phyloP scores from a whole-genome alignment of 805 yeast species.

The Candida vaughaniae region DNA sequence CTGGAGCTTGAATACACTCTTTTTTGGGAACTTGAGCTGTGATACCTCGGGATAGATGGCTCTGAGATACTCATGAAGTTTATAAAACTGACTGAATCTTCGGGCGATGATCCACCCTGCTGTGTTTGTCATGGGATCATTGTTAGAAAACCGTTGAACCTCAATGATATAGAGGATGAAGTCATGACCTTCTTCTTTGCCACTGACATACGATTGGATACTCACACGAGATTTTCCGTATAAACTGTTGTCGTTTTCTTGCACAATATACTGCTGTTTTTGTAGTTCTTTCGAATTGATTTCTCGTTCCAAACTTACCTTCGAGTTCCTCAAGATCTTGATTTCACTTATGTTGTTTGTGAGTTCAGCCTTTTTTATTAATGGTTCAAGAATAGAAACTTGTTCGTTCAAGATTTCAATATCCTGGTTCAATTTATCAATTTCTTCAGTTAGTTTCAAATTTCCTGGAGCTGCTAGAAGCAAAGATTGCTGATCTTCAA shows the following conservation, averaged over 20 bases:
- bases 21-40: constrained; percentile 54
- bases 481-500: constrained; percentile 12
- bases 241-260: constrained; percentile 76
- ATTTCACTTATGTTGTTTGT: constrained; percentile 74
- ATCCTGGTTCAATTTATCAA: constrained; percentile 54
- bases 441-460: constrained; percentile 63
- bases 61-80: constrained; percentile 64
- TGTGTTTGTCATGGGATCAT: constrained; percentile 43
- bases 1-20: constrained; percentile 69
- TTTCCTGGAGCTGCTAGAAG: constrained; percentile 67
- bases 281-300: constrained; percentile 71
- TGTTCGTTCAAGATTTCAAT: constrained; percentile 63
- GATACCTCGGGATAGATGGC: constrained; percentile 50
- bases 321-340: constrained; percentile 66
- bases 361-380: constrained; percentile 78
- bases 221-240: constrained; percentile 61
- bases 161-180: constrained; percentile 74
- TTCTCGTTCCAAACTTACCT: constrained; percentile 65
- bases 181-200: constrained; percentile 51
- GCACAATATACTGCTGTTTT: constrained; percentile 77
- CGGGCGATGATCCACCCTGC: constrained; percentile 93
- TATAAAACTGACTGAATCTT: constrained; percentile 80
- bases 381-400: constrained; percentile 59
- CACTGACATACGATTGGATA: constrained; percentile 55
- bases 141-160: constrained; percentile 53